Base-by-base conservation (phyloP, 805 yeast genomes). In the Yamadazyma kitorensis region DNA sequence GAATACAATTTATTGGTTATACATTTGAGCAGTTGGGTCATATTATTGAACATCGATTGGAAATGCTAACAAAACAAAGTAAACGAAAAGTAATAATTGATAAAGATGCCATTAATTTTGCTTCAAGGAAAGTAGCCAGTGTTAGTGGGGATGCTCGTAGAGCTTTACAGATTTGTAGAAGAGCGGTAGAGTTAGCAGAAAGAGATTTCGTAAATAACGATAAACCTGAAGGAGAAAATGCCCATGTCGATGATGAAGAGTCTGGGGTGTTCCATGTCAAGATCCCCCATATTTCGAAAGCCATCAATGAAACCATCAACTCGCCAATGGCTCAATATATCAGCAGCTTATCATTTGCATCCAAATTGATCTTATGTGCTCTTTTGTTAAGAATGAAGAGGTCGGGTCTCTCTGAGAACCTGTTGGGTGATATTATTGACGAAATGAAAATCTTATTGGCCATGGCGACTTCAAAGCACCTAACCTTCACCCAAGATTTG, bases 141-240 rank as follows among this genome's bases (percentile, higher is more conserved):
- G 97, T 93, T 3, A 85, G 94, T 54, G 98, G 99, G 39, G 99
- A 93, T 66, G 98, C 97, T 1, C 71, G 99, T 50, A 68, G 98
- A 39, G 97, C 96, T 0, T 65, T 93, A 36, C 83, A 83, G 37
- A 84, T 93, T 16, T 84, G 96, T 51, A 72, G 89, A 24, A 66
- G 97, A 37, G 96, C 97, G 0, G 82, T 89, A 6, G 96, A 87
- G 52, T 68, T 89, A 19, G 95, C 96, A 0, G 94, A 86, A 50
- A 51, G 59, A 21, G 84, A 80, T 40, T 76, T 70, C 48, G 49
- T 70, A 11, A 37, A 16, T n/a, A 29, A 34, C 17, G 43, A 47
- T 7, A 15, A 29, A 4, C 4, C 10, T 7, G 24, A 22, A 22
- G 29, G 44, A 21, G 43, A 51, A 5, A 61, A 57, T 12, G 60